Conservation (phyloP, 768 basidiomycete species). For the Leccinum pellstonianum region DNA sequence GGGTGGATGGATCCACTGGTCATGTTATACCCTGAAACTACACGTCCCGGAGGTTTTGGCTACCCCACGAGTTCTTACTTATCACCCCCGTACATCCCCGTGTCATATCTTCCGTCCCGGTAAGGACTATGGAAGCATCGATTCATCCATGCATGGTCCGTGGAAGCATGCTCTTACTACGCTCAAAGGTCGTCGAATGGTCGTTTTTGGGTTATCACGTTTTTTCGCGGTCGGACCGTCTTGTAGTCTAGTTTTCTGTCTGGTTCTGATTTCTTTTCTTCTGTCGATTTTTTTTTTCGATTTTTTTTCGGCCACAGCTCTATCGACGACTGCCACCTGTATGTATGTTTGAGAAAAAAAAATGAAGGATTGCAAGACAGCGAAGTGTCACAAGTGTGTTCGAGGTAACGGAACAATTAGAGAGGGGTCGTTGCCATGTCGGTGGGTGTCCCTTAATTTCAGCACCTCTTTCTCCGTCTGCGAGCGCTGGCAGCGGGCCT, state of each 20-base stretch:
- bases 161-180: conserved; percentile 29
- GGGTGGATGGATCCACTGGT: conserved; percentile 53
- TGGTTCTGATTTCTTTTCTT: conserved; percentile 12
- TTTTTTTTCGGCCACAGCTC: conserved; percentile 20
- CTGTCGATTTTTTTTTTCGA: conserved; percentile 9
- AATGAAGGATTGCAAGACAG: conserved; percentile 13
- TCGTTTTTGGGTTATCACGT: conserved; percentile 35
- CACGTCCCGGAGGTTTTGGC: conserved; percentile 24
- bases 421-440: conserved; percentile 29
- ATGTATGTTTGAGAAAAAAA: conserved; percentile 32
- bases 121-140: conserved; percentile 30
- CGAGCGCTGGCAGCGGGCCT: conserved; percentile 15
- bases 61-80: conserved; percentile 21
- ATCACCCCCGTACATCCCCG: conserved; percentile 21
- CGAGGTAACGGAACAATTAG: not conserved
- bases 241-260: conserved; percentile 35
- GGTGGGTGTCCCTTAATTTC: conserved; percentile 24
- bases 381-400: not conserved
- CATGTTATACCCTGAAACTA: conserved; percentile 55
- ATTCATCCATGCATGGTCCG: conserved; percentile 26
- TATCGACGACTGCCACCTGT: conserved; percentile 27
- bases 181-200: conserved; percentile 32
- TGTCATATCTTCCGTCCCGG: conserved; percentile 26
- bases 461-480: conserved; percentile 12
- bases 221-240: conserved; percentile 32